Evolutionary conservation across 2,329 filamentous ascomycete species (phyloP).

Genomic region (Allantophomopsis lycopodina): DNA sequence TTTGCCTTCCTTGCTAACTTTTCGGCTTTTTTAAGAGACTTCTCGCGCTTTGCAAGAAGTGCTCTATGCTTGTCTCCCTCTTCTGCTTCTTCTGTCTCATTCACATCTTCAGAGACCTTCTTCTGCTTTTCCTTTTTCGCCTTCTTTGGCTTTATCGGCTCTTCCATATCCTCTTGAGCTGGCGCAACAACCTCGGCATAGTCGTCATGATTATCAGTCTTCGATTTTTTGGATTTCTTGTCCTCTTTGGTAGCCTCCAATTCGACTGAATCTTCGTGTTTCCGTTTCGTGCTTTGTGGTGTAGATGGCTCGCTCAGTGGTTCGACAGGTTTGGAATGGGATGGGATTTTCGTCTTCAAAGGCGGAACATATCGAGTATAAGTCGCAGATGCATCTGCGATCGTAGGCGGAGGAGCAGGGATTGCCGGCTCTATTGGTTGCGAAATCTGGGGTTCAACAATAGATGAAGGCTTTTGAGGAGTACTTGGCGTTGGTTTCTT

Average conservation of each 20-base stretch:
- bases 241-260: slow-evolving; percentile 6
- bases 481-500: slow-evolving; percentile 7
- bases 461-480: slow-evolving; percentile 1
- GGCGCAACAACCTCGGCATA: background rate
- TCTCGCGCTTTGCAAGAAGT: slow-evolving; percentile 40
- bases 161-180: slow-evolving; percentile 10
- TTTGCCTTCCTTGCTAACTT: slow-evolving; percentile 21
- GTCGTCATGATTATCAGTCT: slow-evolving; percentile 10
- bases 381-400: slow-evolving; percentile 14
- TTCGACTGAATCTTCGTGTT: slow-evolving; percentile 3
- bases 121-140: slow-evolving; percentile 4
- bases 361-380: slow-evolving; percentile 17
- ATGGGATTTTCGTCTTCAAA: slow-evolving; percentile 7
- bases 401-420: slow-evolving; percentile 1
- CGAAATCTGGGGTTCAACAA: background rate
- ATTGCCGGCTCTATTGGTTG: no score
- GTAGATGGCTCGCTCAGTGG: background rate
- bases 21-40: slow-evolving; percentile 34
- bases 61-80: slow-evolving; percentile 24
- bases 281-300: slow-evolving; percentile 3
- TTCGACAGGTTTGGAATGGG: background rate
- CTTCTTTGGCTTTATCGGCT: slow-evolving; percentile 7
- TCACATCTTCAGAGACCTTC: slow-evolving; percentile 7
- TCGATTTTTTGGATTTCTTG: slow-evolving; percentile 4
- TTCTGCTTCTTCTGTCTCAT: slow-evolving; percentile 1